phyloP scores from a whole-genome alignment of 306 rosid genomes.

The Cotoneaster glaucophyllus region DNA sequence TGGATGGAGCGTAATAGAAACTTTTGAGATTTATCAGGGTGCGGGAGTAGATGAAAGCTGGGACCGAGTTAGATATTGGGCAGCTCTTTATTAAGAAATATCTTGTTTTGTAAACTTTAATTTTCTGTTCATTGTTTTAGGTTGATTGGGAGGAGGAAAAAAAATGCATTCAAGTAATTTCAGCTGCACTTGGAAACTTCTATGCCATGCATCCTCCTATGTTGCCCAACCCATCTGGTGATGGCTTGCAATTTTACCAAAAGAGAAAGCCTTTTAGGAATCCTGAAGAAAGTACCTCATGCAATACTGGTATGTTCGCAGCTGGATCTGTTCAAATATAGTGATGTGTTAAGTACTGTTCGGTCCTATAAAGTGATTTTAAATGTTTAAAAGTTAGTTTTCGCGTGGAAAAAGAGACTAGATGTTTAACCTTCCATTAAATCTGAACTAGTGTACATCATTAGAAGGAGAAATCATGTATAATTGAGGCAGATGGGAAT shows the following conservation, averaged over 20 bases:
- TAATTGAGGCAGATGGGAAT: not conserved
- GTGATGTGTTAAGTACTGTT: not conserved
- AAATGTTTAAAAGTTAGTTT: not conserved
- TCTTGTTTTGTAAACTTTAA: not conserved
- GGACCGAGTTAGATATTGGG: no score
- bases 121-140: conserved; percentile 23
- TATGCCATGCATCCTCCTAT: conserved; percentile 90
- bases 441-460: not conserved
- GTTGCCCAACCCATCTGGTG: conserved; percentile 85
- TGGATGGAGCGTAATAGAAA: no score
- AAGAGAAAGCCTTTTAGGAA: conserved; percentile 37
- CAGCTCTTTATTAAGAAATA: not conserved
- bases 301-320: conserved; percentile 37
- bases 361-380: not conserved
- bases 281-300: conserved; percentile 25
- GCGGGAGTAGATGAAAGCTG: no score
- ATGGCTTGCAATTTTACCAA: conserved; percentile 57
- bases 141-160: conserved; percentile 87
- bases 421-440: not conserved
- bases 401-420: not conserved
- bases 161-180: conserved; percentile 59
- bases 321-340: not conserved
- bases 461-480: not conserved
- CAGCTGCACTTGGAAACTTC: conserved; percentile 85
- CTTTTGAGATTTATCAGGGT: no score